Conservation (phyloP, 805 yeast genomes). For the Kluyveromyces aestuarii region DNA sequence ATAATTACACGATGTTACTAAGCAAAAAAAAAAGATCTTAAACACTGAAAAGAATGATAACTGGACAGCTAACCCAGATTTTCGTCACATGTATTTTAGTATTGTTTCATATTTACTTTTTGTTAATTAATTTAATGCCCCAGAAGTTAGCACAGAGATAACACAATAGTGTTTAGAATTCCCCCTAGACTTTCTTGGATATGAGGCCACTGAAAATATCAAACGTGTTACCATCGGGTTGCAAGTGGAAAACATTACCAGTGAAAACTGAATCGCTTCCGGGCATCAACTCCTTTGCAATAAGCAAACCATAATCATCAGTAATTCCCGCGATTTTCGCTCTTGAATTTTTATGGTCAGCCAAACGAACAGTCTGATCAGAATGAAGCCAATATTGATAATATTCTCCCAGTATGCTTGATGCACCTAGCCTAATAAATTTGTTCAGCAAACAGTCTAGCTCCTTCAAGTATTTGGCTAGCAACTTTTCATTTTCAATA, state of each 20-base stretch:
- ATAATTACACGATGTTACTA: conserved; percentile 4
- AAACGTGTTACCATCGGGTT: conserved; percentile 96
- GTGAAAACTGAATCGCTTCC: conserved; percentile 35
- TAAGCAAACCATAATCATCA: conserved; percentile 70
- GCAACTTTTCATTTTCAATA: conserved; percentile 32
- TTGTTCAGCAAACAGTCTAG: conserved; percentile 52
- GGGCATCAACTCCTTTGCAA: conserved; percentile 57
- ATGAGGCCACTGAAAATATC: conserved; percentile 90
- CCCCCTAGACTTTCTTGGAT: conserved; percentile 38
- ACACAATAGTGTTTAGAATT: background rate
- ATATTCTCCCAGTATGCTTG: conserved; percentile 57
- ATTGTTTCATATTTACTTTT: conserved; percentile 2
- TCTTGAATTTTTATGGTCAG: conserved; percentile 39
- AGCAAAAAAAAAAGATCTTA: background rate
- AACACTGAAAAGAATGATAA: background rate
- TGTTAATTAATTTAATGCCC: conserved; percentile 1
- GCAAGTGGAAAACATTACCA: conserved; percentile 57
- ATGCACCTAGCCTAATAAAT: conserved; percentile 59
- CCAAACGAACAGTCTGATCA: conserved; percentile 62
- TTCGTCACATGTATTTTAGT: conserved; percentile 2
- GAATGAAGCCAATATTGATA: conserved; percentile 83
- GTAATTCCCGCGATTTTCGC: conserved; percentile 78
- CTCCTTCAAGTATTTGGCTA: conserved; percentile 57
- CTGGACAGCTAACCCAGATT: background rate
- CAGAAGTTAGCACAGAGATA: background rate